phyloP scores from a whole-genome alignment of 2,329 filamentous ascomycete species.

The Fusarium guadeloupense region DNA sequence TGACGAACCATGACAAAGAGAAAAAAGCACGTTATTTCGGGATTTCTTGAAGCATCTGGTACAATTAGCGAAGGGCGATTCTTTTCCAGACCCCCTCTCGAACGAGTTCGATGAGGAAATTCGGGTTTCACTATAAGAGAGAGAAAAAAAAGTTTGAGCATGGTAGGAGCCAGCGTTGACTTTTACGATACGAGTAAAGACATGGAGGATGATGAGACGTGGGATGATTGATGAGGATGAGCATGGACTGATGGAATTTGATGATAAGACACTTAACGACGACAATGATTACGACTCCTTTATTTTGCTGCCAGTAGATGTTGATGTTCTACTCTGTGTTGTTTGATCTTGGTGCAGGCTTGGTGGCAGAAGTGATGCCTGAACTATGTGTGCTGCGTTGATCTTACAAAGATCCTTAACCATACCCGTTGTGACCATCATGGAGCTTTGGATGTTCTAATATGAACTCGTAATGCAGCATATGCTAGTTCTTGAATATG shows the following conservation, averaged over 20 bases:
- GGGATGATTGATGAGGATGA: slow-evolving; percentile 33
- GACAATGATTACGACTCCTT: slow-evolving; percentile 41
- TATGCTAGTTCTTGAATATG: too few species aligned
- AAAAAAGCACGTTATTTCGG: slow-evolving; percentile 19
- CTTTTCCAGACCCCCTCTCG: neutral
- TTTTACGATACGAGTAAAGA: slow-evolving; percentile 24
- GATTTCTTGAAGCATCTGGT: slow-evolving; percentile 13
- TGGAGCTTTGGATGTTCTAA: too few species aligned
- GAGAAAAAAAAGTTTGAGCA: slow-evolving; percentile 29
- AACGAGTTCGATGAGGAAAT: slow-evolving; percentile 4
- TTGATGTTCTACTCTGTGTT: neutral
- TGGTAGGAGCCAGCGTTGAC: slow-evolving; percentile 36
- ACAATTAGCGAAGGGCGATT: slow-evolving; percentile 11
- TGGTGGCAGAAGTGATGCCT: slow-evolving; percentile 2
- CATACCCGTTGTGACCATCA: neutral
- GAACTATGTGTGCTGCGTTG: neutral
- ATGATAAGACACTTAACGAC: slow-evolving; percentile 42
- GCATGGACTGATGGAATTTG: slow-evolving; percentile 28
- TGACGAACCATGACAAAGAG: slow-evolving; percentile 31
- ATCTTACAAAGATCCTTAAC: neutral
- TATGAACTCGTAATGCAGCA: too few species aligned
- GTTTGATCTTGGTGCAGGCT: neutral
- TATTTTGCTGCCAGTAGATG: slow-evolving; percentile 6
- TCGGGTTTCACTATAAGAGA: slow-evolving; percentile 1
- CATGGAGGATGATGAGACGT: slow-evolving; percentile 21